Base-by-base conservation (phyloP, 2,329 filamentous ascomycete species). In the Ploettnerulaceae sp. region DNA sequence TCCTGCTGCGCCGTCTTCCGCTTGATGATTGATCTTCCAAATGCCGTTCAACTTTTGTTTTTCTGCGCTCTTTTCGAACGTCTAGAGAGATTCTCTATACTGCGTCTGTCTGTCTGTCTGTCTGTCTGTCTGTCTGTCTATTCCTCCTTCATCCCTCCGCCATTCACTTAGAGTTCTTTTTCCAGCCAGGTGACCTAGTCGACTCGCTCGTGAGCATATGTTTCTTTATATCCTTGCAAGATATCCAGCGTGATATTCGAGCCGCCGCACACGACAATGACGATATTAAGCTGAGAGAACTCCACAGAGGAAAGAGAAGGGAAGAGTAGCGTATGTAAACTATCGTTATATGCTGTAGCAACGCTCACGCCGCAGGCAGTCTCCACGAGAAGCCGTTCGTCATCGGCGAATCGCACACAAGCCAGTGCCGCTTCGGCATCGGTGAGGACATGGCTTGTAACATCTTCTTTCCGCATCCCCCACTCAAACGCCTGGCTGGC, bases 221-320 rank as follows among this genome's bases (percentile, higher is more conserved):
- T 47, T 34, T 51, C 31, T 24, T 32, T 70, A 63, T 83, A 89
- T 46, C 68, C 70, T 40, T 72, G 69, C 45, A 89, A 67, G 59
- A 82, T 75, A 28, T 78, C 74, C 50, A 84, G 64, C 2, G 76
- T 79, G 33, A 87, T 75, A 61, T 81, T 80, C 20, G 76, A 81
- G 6, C 86, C 86, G 31, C 91, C 91, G 60, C 91, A 96, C 4
- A 96, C 81, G 26, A 95, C 73, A 44, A 96, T 71, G 2, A 96
- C 89, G 7, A 96, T 77, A 54, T 86, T 87, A 62, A 80, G 84
- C 45, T 76, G 69, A 0, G 72, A 70, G 66, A 75, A 82, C 52
- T 89, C 74, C 33, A 75, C 74, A 17, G 79, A 75, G 1, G 66
- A 65, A 31, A 76, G 35, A 0, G 65, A 71, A 39, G 67, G 58